These are phyloP conservation scores for Adansonia madagascariensis DNA, from an alignment of 441 rosid genomes.

Conservation along the genomic window DNA sequence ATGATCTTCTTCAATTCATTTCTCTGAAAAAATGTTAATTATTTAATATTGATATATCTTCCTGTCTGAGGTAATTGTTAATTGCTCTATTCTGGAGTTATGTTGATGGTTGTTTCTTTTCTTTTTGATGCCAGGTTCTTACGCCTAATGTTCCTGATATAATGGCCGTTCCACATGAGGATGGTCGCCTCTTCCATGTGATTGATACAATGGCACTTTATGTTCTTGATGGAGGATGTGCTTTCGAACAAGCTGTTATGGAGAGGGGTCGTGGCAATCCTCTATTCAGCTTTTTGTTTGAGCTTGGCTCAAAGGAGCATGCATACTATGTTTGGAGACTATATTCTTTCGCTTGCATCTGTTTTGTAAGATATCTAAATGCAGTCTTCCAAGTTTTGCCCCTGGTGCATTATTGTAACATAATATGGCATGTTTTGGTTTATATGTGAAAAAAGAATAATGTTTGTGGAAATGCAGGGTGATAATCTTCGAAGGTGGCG, in stretches of 20 bases:
- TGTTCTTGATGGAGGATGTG: conserved; percentile 97
- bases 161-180: conserved; percentile 85
- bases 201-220: conserved; percentile 96
- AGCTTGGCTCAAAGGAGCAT: conserved; percentile 95
- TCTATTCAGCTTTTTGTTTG: conserved; percentile 88
- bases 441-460: conserved; percentile 9
- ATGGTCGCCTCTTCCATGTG: conserved; percentile 82
- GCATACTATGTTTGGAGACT: conserved; percentile 85
- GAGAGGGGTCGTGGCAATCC: conserved; percentile 98
- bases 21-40: background rate
- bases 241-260: conserved; percentile 99
- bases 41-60: background rate
- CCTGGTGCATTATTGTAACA: background rate
- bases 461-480: conserved; percentile 59
- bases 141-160: conserved; percentile 99
- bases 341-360: conserved; percentile 78
- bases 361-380: conserved; percentile 8
- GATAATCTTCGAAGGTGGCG: conserved; percentile 99
- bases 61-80: background rate
- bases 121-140: conserved; percentile 61
- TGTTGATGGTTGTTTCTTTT: background rate
- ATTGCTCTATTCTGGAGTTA: background rate
- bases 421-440: background rate
- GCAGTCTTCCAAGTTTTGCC: background rate
- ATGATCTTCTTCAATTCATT: background rate